These are phyloP conservation scores for Auricularia sp. DNA, from an alignment of 768 basidiomycete genomes.

Conservation along the genomic window DNA sequence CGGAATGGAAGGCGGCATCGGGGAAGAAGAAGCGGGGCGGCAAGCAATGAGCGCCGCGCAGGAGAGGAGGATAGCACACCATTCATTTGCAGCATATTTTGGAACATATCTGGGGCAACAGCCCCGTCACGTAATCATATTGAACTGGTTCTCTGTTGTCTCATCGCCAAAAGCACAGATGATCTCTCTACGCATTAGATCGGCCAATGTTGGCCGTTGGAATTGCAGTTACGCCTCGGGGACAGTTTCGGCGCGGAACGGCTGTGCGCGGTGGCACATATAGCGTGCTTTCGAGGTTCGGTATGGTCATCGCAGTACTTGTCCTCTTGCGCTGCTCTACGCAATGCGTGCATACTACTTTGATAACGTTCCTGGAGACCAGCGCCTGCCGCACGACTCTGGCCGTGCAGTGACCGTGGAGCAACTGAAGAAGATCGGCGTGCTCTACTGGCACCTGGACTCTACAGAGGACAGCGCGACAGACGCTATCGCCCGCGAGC, in stretches of 20 bases:
- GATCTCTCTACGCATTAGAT: too few relatives aligned
- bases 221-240: too few relatives aligned
- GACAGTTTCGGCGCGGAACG: too few relatives aligned
- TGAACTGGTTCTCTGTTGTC: not conserved
- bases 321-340: too few relatives aligned
- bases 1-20: slow-evolving; percentile 83
- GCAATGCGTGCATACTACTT: slow-evolving; percentile 68
- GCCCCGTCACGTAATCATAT: not conserved
- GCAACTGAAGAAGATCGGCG: slow-evolving; percentile 44
- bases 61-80: not conserved
- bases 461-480: slow-evolving; percentile 39
- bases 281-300: too few relatives aligned
- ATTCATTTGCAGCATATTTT: not conserved
- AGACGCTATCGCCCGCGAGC: slow-evolving; percentile 53
- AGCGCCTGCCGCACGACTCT: slow-evolving; percentile 70
- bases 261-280: too few relatives aligned
- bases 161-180: not conserved
- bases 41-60: not conserved
- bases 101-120: not conserved
- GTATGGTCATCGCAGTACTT: too few relatives aligned
- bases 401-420: slow-evolving; percentile 35
- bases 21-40: slow-evolving; percentile 91
- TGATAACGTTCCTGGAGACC: slow-evolving; percentile 70
- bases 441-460: slow-evolving; percentile 60
- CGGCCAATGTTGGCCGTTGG: too few relatives aligned